These are phyloP conservation scores for Bauhinia variegata DNA, from an alignment of 306 rosid genomes.

Conservation along the genomic window DNA sequence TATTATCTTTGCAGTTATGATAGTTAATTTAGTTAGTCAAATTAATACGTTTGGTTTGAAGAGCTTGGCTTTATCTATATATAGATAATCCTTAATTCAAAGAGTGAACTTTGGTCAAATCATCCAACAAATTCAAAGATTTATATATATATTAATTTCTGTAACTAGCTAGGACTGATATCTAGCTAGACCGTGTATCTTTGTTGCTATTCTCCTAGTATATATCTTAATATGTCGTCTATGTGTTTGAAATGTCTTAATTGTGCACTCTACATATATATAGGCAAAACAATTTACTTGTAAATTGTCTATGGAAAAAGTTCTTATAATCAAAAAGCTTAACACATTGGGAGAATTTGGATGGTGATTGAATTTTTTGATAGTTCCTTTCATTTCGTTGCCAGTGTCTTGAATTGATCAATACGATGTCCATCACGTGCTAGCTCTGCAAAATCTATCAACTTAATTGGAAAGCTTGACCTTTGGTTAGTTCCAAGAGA, in stretches of 20 bases:
- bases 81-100: background rate
- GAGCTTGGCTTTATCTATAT: too few species aligned
- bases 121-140: conserved; percentile 16
- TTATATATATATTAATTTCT: background rate
- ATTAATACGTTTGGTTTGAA: background rate
- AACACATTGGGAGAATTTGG: too few species aligned
- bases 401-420: too few species aligned
- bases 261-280: too few species aligned
- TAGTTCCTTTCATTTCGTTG: too few species aligned
- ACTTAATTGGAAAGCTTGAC: too few species aligned
- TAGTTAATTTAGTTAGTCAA: conserved; percentile 53
- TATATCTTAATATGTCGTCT: conserved; percentile 23
- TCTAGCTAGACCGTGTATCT: conserved; percentile 34
- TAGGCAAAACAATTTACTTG: background rate
- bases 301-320: background rate
- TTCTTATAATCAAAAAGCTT: too few species aligned
- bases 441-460: too few species aligned
- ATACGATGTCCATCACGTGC: too few species aligned
- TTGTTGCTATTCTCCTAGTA: conserved; percentile 32
- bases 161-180: too few species aligned
- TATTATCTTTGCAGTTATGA: conserved; percentile 40
- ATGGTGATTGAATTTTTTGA: too few species aligned
- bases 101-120: conserved; percentile 34
- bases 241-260: background rate
- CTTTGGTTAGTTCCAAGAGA: too few species aligned